These are phyloP conservation scores for Cyclotella kingstonii DNA, from an alignment of 108 stramenopile species.

Conservation along the genomic window DNA sequence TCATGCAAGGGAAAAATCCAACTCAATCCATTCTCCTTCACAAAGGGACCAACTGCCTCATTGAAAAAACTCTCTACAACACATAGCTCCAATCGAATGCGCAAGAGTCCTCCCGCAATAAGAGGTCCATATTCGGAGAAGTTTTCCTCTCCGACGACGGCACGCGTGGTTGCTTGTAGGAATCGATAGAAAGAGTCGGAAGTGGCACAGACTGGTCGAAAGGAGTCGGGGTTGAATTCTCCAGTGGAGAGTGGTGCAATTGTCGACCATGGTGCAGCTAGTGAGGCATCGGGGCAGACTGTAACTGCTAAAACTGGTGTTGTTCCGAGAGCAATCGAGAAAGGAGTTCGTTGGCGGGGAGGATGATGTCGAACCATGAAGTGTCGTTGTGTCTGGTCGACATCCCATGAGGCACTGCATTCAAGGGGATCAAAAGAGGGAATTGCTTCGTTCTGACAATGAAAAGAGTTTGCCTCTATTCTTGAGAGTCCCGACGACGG, in stretches of 20 bases:
- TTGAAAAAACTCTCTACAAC: conserved; percentile 92
- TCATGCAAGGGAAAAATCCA: conserved; percentile 92
- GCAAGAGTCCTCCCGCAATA: conserved; percentile 87
- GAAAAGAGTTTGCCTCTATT: no score
- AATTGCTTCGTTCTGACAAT: no score
- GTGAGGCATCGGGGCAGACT: neutral
- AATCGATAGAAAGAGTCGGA: conserved; percentile 85
- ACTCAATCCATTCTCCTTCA: conserved; percentile 77
- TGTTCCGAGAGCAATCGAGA: no score
- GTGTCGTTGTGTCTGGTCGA: no score
- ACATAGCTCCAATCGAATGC: conserved; percentile 88
- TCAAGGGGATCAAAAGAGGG: no score
- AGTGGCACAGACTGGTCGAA: conserved; percentile 85
- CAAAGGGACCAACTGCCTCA: conserved; percentile 92
- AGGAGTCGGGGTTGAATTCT: conserved; percentile 69
- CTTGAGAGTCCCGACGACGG: no score
- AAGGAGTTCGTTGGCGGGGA: no score
- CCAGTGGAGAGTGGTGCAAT: conserved; percentile 40
- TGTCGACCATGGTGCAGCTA: neutral
- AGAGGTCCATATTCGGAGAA: conserved; percentile 88
- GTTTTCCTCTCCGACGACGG: conserved; percentile 81
- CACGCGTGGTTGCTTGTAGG: conserved; percentile 64
- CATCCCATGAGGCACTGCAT: no score
- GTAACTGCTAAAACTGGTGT: no score
- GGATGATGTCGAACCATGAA: no score